Evolutionary conservation across 768 basidiomycete species (phyloP), one percentile per base, ranked within the genome.

Genomic region (button mushroom (Agaricus bisporus)): DNA sequence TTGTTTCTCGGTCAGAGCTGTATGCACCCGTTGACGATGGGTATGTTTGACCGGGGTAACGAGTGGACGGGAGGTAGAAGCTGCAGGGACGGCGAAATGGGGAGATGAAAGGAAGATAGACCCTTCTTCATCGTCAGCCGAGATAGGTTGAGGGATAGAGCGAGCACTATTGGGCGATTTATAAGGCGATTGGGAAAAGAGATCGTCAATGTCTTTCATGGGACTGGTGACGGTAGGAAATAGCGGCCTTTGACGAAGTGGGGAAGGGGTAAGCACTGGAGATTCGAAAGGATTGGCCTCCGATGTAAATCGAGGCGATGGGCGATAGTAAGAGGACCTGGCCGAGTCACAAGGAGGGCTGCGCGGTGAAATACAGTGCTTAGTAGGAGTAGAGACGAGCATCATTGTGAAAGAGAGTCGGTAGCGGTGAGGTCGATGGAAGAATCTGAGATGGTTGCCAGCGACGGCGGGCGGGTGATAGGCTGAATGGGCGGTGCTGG

Each of bases 211-310:
- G 59, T 78, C 75, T 38, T 66, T 48, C 32, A 60, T 56, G 48
- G 66, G 58, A 52, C 54, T 59, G 32, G 55, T 58, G 25, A 59
- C 49, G 55, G 60, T 63, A 5, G 71, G 64, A 60, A 75, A 76
- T 49, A 74, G 68, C 14, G 69, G 67, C 10, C 69, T 70, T 57
- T 73, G 73, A 49, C 78, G 72, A 56, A 82, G 73, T 10, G 83
- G 83, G 5, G 85, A 86, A 18, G 85, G 82, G 1, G 83, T 80
- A 45, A 81, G 73, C 78, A 85, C 79, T 42, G 82, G 78, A 29
- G 80, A 77, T 60, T 79, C 78, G 59, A 72, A 78, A 39, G 74
- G 68, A 32, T 68, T 52, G 29, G 62, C 53, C n/a, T 67, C 64
- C 41, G 64, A 63, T 48, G 53, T 51, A 48, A 58, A 66, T 51